Evolutionary conservation across 139 green algal genomes (phyloP), one percentile per base, ranked within the genome.

Genomic region (Zygnema cylindricum): DNA sequence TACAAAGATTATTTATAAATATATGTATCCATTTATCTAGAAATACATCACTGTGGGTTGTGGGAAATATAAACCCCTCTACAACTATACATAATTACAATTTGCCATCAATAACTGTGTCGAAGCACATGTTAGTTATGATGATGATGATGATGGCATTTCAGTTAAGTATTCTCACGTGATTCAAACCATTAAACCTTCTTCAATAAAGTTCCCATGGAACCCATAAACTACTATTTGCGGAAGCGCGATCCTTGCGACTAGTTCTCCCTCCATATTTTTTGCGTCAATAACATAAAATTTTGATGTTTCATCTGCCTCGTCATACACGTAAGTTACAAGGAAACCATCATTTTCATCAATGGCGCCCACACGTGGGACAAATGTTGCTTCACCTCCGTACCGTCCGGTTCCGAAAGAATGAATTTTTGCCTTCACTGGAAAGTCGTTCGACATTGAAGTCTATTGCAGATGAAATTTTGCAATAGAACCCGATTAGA

Each of bases 301-400:
- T 42, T 88, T 76, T 7, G 82, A 88, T 23, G 1, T 1, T 2
- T 77, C 85, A 30, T 21, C 30, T 23, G 69, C 49, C 43, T 88
- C 33, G 43, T 91, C 87, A 42, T 75, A 86, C 1, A 91, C 87
- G 30, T 88, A 91, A 30, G 63, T 91, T 55, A 91, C 69, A 23
- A 91, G 25, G 30, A 22, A 91, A 2, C 87, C 87, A 38, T 91
- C 87, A 85, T 91, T 42, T 84, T 92, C 88, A 43, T 7, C 7
- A 11, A 11, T 11, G 3, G 81, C 33, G 25, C 33, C 77, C 23
- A 39, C 38, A 2, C 73, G 55, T 21, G 88, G 33, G 16, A 91
- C 88, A 69, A 91, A 91, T 1, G 16, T 38, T 3, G 33, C 23
- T 49, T 92, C 88, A 40, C 39, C 36, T 16, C 71, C 35, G 11